A percentile compares a stretch with the other conserved stretches of the same genome.
Conservation (phyloP, 805 yeast species). For the Saccharomycopsis sp. region DNA sequence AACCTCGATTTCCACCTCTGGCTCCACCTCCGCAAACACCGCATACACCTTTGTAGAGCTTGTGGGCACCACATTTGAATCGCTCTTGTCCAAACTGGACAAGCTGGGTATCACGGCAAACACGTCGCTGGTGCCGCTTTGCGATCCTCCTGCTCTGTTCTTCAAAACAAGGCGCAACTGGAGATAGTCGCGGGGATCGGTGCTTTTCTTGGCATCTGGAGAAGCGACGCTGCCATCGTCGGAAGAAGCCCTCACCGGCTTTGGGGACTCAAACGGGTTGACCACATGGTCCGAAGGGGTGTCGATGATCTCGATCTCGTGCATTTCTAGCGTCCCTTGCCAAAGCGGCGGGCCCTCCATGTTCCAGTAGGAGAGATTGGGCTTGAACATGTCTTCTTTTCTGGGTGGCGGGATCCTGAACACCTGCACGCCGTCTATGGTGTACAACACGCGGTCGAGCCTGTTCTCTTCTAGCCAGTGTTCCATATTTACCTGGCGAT, state of each 20-base stretch:
- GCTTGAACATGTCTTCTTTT: constrained; percentile 11
- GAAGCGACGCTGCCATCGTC: too few species aligned
- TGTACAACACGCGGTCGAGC: constrained; percentile 13
- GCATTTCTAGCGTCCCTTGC: constrained; percentile 18
- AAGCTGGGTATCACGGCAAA: constrained; percentile 16
- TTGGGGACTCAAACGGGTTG: not conserved
- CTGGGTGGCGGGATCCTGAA: constrained; percentile 17
- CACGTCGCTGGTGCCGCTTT: too few species aligned
- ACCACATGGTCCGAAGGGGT: not conserved
- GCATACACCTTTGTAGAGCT: constrained; percentile 18
- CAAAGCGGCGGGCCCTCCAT: constrained; percentile 11
- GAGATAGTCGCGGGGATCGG: constrained; percentile 11
- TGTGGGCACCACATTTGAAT: constrained; percentile 12
- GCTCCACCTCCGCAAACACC: constrained; percentile 12
- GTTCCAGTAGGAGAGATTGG: constrained; percentile 17
- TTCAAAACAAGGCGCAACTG: constrained; percentile 7
- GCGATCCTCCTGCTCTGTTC: not conserved
- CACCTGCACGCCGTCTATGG: constrained; percentile 16
- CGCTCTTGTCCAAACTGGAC: constrained; percentile 1
- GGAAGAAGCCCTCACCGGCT: too few species aligned
- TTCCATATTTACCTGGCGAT: too few species aligned
- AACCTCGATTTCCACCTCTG: constrained; percentile 5
- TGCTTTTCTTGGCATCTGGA: not conserved
- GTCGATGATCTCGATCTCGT: constrained; percentile 16
- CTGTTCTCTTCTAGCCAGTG: not conserved